Evolutionary conservation across 1,284 basidiomycete genomes (phyloP), one percentile per base, ranked within the genome.

Genomic region (Leccinum insolens): DNA sequence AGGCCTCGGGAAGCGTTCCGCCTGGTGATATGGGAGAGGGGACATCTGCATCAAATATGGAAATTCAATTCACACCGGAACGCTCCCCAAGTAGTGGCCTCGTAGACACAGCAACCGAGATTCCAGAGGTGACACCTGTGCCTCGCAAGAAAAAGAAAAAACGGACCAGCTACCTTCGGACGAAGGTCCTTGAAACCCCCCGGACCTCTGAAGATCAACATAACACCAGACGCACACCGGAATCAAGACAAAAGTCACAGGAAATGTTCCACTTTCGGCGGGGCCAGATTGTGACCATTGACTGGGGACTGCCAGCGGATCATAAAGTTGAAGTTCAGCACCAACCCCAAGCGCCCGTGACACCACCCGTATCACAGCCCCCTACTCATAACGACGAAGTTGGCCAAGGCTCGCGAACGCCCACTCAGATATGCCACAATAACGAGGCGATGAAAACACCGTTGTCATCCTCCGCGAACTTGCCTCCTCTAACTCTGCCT

Each of bases 241-340:
- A 41, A 20, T 7, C 15, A 0, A 68, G 37, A 22, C 20, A 12
- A 20, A 49, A 14, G 3, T 6, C 61, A 1, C 37, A 31, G 8
- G n/a, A 44, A 12, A 74, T 46, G 55, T 69, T 69, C 17, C 69
- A 74, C 25, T 61, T 76, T 7, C 68, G 67, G 58, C 67, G 65
- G 1, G 77, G 75, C 0, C 67, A 69, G 61, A 62, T 78, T 0
- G 75, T 77, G 6, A 41, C 55, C 2, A 15, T 65, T 3, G 61
- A 61, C 12, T 9, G 46, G 14, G 57, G 37, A 8, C 22, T 31
- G 9, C 46, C 46, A 20, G n/a, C 20, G 7, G 61, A 63, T 22
- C n/a, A 15, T 15, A 8, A 52, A 34, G 20, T 15, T 4, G 49
- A 52, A 41, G n/a, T 41, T 39, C 49, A 34, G 25, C n/a, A 14